These are phyloP conservation scores for Eutypa lata DNA, from an alignment of 2,329 filamentous ascomycete genomes.

Conservation along the genomic window DNA sequence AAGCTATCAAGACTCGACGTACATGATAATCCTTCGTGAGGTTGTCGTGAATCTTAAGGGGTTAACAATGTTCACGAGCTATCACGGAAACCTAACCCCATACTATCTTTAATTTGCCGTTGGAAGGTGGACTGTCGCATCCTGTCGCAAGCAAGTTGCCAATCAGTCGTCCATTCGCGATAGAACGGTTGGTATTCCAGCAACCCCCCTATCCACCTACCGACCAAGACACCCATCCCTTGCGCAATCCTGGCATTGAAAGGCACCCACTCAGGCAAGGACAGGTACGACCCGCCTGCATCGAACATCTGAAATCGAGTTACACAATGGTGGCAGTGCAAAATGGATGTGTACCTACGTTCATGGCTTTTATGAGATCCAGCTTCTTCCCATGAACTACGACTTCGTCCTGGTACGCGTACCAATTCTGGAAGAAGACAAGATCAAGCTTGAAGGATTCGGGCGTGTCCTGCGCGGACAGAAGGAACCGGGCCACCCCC, in stretches of 20 bases:
- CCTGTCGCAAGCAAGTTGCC: constrained; percentile 31
- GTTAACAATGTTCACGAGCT: too few relatives aligned
- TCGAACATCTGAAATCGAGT: constrained; percentile 32
- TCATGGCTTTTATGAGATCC: constrained; percentile 24
- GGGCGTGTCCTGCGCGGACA: constrained; percentile 23
- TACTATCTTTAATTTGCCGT: background rate
- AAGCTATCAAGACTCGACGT: background rate
- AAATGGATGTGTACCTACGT: constrained; percentile 14
- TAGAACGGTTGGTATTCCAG: constrained; percentile 37
- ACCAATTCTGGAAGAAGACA: constrained; percentile 34
- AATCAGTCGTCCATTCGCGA: constrained; percentile 34
- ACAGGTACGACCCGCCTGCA: constrained; percentile 35
- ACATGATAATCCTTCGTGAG: background rate
- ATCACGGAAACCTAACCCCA: too few relatives aligned
- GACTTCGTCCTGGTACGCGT: constrained; percentile 30
- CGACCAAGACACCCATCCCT: constrained; percentile 29
- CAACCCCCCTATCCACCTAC: constrained; percentile 34
- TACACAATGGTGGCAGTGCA: background rate
- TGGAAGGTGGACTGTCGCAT: constrained; percentile 28
- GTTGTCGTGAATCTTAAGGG: background rate
- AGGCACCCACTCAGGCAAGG: constrained; percentile 34
- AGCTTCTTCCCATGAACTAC: constrained; percentile 20
- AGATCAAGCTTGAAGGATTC: constrained; percentile 27
- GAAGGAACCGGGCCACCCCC: constrained; percentile 21
- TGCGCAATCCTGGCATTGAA: constrained; percentile 26